A percentile compares a stretch with the other conserved stretches of the same genome.
Evolutionary conservation across 176 grass and related monocot species (phyloP).

Genomic region (Rhynchospora breviuscula): DNA sequence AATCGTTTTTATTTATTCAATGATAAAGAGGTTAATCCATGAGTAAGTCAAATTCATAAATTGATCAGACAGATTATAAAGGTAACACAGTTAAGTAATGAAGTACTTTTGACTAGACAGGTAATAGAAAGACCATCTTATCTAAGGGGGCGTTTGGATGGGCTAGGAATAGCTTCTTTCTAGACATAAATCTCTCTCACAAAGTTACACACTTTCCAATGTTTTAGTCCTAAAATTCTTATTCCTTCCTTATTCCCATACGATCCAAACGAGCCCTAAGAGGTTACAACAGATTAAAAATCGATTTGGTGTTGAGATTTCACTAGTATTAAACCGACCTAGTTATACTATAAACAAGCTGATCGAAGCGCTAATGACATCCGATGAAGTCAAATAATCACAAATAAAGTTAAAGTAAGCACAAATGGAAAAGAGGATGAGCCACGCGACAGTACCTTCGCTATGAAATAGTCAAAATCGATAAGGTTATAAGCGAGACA

Average conservation of each 20-base stretch:
- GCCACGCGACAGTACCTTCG: neutral
- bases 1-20: neutral
- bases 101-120: no score
- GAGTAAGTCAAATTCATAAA: neutral
- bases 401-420: neutral
- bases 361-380: neutral
- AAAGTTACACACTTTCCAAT: no score
- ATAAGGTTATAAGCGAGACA: neutral
- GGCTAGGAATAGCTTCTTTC: no score
- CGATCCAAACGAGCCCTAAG: no score
- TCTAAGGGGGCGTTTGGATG: no score
- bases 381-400: neutral
- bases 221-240: no score
- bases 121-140: neutral
- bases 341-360: neutral
- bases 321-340: neutral
- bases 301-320: neutral
- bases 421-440: neutral
- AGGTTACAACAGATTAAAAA: neutral
- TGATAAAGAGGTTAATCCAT: neutral
- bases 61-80: neutral
- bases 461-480: neutral
- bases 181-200: no score
- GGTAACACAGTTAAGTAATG: no score
- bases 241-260: no score